phyloP scores from a whole-genome alignment of 2,329 filamentous ascomycete genomes.

The Exophiala sp. region DNA sequence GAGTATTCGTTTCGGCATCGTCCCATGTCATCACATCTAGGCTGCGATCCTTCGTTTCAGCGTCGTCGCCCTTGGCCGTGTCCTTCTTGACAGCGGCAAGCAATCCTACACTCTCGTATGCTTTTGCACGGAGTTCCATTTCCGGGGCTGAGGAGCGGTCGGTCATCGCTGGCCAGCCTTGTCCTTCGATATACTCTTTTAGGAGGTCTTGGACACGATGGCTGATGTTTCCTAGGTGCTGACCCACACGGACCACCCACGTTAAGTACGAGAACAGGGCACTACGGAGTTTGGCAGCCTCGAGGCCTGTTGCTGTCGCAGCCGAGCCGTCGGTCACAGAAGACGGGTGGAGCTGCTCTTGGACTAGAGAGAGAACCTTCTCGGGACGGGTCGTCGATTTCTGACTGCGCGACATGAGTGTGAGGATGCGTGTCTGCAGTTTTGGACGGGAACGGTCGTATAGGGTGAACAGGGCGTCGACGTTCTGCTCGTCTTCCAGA shows the following conservation, averaged over 20 bases:
- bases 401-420: conserved; percentile 71
- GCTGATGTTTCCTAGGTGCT: conserved; percentile 63
- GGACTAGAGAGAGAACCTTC: conserved; percentile 66
- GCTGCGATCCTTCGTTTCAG: conserved; percentile 42
- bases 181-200: conserved; percentile 68
- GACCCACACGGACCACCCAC: conserved; percentile 75
- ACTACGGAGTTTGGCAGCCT: conserved; percentile 73
- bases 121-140: conserved; percentile 68
- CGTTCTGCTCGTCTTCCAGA: conserved; percentile 64
- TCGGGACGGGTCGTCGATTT: conserved; percentile 66
- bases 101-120: conserved; percentile 87
- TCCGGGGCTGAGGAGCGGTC: conserved; percentile 58
- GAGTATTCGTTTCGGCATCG: conserved; percentile 49
- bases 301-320: conserved; percentile 53
- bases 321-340: conserved; percentile 27
- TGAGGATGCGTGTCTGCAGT: conserved; percentile 73
- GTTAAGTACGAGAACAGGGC: conserved; percentile 83
- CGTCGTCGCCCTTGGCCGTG: conserved; percentile 49
- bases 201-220: conserved; percentile 61
- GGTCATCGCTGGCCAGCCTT: conserved; percentile 73
- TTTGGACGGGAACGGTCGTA: conserved; percentile 70
- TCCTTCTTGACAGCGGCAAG: conserved; percentile 59
- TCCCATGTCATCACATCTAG: conserved; percentile 68
- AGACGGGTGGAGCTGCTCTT: conserved; percentile 56
- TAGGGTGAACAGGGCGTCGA: conserved; percentile 66